Base-by-base conservation (phyloP, 2,329 filamentous ascomycete genomes). In the Hypoxylon sp. region DNA sequence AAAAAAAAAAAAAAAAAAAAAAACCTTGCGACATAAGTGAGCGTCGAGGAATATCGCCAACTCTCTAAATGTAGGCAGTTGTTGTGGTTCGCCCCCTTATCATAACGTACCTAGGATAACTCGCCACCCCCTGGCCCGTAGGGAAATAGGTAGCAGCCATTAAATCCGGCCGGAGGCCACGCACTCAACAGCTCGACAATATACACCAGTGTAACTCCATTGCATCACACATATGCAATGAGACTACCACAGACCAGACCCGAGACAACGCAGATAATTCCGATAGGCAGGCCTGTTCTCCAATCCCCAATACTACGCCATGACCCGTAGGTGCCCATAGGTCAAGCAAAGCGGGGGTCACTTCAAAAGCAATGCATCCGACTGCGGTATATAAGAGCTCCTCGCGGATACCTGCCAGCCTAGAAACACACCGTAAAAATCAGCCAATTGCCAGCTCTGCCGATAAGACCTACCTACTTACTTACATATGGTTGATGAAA, bases 391-490 rank as follows among this genome's bases (percentile, higher is more conserved):
- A 49, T 22, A 6, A 13, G 31, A 20, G 11, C 48, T 54, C 8
- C 11, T 54, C 40, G 59, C 20, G 14, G 7, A 30, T 33, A 35
- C 11, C 37, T 61, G 40, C 59, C 57, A 1, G 6, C 30, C 17
- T 27, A 48, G 37, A 48, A 20, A 20, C 13, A 53, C 30, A 1
- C 20, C 40, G 42, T 17, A 11, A 20, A 46, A 11, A 30, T 2
- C n/a, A n/a, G 49, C 55, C 50, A 60, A 55, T 65, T 7, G 25
- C 13, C 22, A 40, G 48, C 40, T 20, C 17, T 40, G 6, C 46
- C 37, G 30, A 37, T 27, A 25, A 44, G 13, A 49, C 30, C 3
- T 30, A 17, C 14, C 17, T 25, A 31, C 17, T 7, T 30, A 17
- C 14, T 11, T 25, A 31, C 17, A 48, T 10, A 48, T n/a, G 6